Percentiles rank a stretch among this genome's conserved stretches.
Evolutionary conservation across 176 grass and related monocot genomes (phyloP).

Genomic region (Eragrostis nindensis): DNA sequence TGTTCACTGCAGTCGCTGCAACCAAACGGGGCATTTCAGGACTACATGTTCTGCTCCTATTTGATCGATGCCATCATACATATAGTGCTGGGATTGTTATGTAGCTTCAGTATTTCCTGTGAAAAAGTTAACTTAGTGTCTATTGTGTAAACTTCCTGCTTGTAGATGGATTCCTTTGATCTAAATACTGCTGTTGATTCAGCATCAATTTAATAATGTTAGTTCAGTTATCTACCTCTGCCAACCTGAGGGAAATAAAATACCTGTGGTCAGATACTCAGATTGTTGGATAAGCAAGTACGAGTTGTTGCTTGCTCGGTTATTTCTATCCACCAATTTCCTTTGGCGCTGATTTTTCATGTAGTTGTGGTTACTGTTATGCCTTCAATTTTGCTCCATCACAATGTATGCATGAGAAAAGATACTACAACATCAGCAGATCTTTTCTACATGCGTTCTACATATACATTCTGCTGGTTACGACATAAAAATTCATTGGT

Average conservation of each 20-base stretch:
- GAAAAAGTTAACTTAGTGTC: conserved; percentile 44
- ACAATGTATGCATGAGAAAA: background rate
- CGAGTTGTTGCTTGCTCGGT: background rate
- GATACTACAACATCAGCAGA: background rate
- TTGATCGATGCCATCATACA: conserved; percentile 30
- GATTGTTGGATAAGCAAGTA: background rate
- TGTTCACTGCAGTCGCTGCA: conserved; percentile 96
- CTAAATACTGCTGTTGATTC: conserved; percentile 9
- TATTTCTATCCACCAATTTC: background rate
- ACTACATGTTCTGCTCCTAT: conserved; percentile 88
- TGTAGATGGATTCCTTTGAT: conserved; percentile 23
- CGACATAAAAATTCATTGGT: background rate
- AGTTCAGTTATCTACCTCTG: background rate
- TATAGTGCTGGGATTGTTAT: background rate
- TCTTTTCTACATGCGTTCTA: conserved; percentile 13
- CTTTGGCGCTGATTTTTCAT: background rate
- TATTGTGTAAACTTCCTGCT: conserved; percentile 42
- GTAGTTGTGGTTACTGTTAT: background rate
- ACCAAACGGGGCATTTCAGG: conserved; percentile 96
- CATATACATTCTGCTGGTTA: conserved; percentile 27
- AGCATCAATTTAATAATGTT: conserved; percentile 31
- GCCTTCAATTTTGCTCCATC: background rate
- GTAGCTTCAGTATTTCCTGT: conserved; percentile 36
- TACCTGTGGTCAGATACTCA: background rate
- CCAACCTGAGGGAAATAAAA: conserved; percentile 2